Percentiles rank a stretch among this genome's conserved stretches.
These are phyloP conservation scores for Syzygium oleosum DNA, from an alignment of 345 rosid genomes.

Conservation along the genomic window DNA sequence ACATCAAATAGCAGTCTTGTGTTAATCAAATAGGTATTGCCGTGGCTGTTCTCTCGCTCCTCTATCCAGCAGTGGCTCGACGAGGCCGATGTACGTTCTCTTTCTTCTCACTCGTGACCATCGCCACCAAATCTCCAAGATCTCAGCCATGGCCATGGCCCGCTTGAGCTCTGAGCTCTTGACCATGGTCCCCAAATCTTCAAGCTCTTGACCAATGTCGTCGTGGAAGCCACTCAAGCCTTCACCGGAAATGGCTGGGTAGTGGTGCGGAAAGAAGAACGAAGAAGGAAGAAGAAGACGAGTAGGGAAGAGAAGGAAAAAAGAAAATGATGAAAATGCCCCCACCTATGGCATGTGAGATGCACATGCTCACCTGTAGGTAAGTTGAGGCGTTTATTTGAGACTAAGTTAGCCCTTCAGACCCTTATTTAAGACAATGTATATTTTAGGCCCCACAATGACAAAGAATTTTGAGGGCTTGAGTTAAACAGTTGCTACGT, in stretches of 20 bases:
- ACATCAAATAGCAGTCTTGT: neutral
- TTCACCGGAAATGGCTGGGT: neutral
- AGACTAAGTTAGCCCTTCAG: neutral
- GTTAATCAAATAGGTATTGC: neutral
- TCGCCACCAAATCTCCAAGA: neutral
- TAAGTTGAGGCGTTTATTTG: neutral
- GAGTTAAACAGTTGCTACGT: too few relatives aligned
- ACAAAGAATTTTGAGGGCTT: too few relatives aligned
- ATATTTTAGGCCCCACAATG: neutral
- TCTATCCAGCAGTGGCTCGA: neutral
- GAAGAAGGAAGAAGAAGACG: neutral
- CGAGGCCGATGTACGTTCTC: neutral
- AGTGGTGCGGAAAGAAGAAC: neutral
- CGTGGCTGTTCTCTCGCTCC: neutral
- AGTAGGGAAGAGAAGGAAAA: neutral
- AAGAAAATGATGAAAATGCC: neutral
- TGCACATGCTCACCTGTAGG: neutral
- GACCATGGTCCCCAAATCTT: neutral
- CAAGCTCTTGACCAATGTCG: neutral
- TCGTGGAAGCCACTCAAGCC: neutral
- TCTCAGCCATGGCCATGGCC: neutral
- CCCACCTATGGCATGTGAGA: neutral
- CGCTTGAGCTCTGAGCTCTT: neutral
- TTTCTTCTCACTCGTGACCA: neutral
- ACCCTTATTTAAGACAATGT: neutral